Conservation (phyloP, 495 filamentous ascomycete species). For the Podospora pseudoanserina region DNA sequence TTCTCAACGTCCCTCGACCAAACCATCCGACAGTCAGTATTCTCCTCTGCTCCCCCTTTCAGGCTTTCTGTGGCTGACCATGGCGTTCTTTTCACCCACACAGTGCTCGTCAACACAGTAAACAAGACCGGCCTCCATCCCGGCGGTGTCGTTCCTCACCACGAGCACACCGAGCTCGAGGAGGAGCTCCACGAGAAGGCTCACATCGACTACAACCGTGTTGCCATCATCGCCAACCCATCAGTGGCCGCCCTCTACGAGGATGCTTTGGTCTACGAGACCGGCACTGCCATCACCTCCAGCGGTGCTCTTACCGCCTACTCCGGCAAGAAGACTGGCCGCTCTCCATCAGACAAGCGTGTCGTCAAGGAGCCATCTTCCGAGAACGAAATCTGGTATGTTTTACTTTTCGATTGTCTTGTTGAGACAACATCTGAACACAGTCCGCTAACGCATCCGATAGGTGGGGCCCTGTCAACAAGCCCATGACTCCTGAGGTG, state of each 20-base stretch:
- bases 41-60: background rate
- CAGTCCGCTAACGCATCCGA: slow-evolving; percentile 10
- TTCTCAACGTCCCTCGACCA: slow-evolving; percentile 31
- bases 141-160: slow-evolving; percentile 77
- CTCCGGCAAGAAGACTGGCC: slow-evolving; percentile 96
- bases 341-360: slow-evolving; percentile 94
- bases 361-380: slow-evolving; percentile 90
- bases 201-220: slow-evolving; percentile 98
- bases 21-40: slow-evolving; percentile 33
- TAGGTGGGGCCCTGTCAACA: slow-evolving; percentile 81
- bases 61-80: slow-evolving; percentile 1
- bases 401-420: slow-evolving; percentile 26
- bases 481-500: slow-evolving; percentile 97
- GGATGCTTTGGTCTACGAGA: slow-evolving; percentile 98
- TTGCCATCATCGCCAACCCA: slow-evolving; percentile 91
- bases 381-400: slow-evolving; percentile 93
- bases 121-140: slow-evolving; percentile 89
- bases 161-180: slow-evolving; percentile 89
- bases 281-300: slow-evolving; percentile 93
- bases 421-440: slow-evolving; percentile 5
- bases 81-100: background rate
- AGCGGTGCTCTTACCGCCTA: slow-evolving; percentile 93
- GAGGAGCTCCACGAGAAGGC: slow-evolving; percentile 97
- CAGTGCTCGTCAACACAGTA: slow-evolving; percentile 61
- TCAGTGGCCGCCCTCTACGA: slow-evolving; percentile 93